Evolutionary conservation across 768 basidiomycete species (phyloP).

Genomic region (Leccinum disarticulatum): DNA sequence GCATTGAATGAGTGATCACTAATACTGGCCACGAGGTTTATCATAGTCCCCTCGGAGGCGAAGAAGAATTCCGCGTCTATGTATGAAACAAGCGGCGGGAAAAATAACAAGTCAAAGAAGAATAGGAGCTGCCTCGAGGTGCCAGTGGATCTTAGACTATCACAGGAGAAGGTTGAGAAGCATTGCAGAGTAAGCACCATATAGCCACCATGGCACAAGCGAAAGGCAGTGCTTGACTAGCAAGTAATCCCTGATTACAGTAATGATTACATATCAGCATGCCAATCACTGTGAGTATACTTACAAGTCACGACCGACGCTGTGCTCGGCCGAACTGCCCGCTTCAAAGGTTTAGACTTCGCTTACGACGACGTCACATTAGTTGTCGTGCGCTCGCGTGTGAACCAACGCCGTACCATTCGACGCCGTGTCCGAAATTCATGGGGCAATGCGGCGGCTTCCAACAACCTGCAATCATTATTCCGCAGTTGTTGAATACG

Average conservation of each 20-base stretch:
- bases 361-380: neutral
- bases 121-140: neutral
- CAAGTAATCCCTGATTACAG: neutral
- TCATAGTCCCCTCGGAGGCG: neutral
- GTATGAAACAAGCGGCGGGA: neutral
- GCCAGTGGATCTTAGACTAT: neutral
- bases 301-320: neutral
- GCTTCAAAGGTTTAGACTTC: neutral
- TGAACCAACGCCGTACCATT: neutral
- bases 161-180: neutral
- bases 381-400: neutral
- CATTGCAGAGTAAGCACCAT: neutral
- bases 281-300: neutral
- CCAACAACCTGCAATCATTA: neutral
- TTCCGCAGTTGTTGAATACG: neutral
- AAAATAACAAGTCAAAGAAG: neutral
- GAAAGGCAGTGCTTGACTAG: neutral
- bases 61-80: neutral
- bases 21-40: neutral
- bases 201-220: neutral
- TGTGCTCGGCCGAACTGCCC: neutral
- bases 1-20: neutral
- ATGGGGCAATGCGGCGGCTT: neutral
- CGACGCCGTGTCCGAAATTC: neutral
- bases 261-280: too few species aligned